Base-by-base conservation (phyloP, 192 early-diverging fungal species). In the Backusella luteola region DNA sequence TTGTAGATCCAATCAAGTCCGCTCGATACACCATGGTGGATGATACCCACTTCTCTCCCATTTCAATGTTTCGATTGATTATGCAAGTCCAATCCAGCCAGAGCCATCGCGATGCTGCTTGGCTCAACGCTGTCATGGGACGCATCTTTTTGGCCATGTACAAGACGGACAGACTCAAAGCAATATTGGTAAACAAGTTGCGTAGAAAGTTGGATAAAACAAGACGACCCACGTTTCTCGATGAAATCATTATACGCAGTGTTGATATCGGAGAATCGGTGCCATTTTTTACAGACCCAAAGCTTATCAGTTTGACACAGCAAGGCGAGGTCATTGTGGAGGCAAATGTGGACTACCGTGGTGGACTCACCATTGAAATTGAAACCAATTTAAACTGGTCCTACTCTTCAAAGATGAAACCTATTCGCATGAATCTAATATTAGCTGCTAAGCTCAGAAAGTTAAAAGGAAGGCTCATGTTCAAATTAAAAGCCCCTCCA, bases 121-220 rank as follows among this genome's bases (percentile, higher is more conserved):
- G 96, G 96, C 84, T 96, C 19, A 97, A 97, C 79, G 94, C 94
- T 6, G 81, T 97, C 3, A 73, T 96, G 4, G 94, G 96, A 0
- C 86, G 96, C 4, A 76, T 91, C 12, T 97, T 97, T 76, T 84
- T 97, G 12, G 90, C 89, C 2, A 78, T 89, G 2, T 90, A 93
- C 71, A 86, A 87, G 44, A 92, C 92, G 1, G 89, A 92, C 2
- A 89, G 86, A 71, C 34, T 77, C 41, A 87, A 89, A 42, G 75
- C 84, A 32, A 83, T 90, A 66, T 88, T 92, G 67, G 89, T 89
- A 26, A 81, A 86, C 75, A 94, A 90, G 83, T 86, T 90, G 36
- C 86, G 86, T 36, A 85, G 83, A 53, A 95, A 91, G 72, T 87
- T 92, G 29, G 82, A 89, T 52, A 92, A 90, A 56, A 87, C 87